phyloP scores from a whole-genome alignment of 2,329 filamentous ascomycete genomes.

The Monosporascus sp. region DNA sequence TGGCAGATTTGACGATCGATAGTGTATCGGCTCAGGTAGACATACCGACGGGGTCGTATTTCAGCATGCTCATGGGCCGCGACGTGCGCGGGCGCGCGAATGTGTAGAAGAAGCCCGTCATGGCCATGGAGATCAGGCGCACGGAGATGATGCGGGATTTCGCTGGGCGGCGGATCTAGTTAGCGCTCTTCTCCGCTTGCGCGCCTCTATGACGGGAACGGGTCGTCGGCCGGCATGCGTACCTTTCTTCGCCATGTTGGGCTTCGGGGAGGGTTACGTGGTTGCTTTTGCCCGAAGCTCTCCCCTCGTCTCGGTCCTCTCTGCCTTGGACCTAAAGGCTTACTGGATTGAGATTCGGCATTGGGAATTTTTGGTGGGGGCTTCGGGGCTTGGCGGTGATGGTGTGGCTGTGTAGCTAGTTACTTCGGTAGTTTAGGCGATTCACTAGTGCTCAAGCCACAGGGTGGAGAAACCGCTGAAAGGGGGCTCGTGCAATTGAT shows the following conservation, averaged over 20 bases:
- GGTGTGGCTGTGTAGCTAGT: background rate
- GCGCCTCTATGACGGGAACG: background rate
- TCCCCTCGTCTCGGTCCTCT: background rate
- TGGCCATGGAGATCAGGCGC: conserved; percentile 94
- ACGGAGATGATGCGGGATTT: conserved; percentile 92
- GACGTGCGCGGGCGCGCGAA: conserved; percentile 76
- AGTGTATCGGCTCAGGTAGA: background rate
- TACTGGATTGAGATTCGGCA: too few species aligned
- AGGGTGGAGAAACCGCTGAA: background rate
- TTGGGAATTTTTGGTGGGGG: conserved; percentile 22
- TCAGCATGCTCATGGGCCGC: conserved; percentile 90
- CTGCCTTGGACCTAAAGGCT: background rate
- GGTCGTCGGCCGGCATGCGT: background rate
- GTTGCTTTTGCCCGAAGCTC: background rate
- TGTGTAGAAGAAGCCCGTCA: conserved; percentile 97
- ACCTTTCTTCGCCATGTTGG: conserved; percentile 41
- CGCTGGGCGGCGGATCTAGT: conserved; percentile 40
- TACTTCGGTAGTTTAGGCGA: background rate
- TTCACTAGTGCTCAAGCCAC: background rate
- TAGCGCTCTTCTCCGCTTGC: background rate
- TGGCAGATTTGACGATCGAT: background rate
- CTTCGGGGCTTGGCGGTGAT: background rate
- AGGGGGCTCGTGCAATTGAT: too few species aligned
- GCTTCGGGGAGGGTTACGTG: background rate
- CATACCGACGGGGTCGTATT: conserved; percentile 95